Evolutionary conservation across 257 asterid genomes (phyloP).

Genomic region (Henckelia pumila): DNA sequence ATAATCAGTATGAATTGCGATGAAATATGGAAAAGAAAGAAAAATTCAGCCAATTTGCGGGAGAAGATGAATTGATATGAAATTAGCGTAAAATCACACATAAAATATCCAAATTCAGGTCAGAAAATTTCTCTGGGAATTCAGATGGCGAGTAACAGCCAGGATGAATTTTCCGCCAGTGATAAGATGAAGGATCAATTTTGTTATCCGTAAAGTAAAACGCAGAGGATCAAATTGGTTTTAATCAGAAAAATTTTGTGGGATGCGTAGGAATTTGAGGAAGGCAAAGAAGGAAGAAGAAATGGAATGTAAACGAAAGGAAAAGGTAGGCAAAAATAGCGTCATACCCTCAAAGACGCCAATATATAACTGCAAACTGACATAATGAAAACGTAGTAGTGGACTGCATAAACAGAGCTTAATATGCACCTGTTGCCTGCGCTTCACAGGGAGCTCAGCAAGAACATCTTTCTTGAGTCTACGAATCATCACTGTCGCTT

Average conservation of each 20-base stretch:
- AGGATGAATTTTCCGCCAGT: too few species aligned
- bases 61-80: too few species aligned
- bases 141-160: too few species aligned
- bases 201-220: too few species aligned
- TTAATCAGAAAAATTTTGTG: not conserved
- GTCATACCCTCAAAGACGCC: not conserved
- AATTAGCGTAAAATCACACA: too few species aligned
- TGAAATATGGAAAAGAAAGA: too few species aligned
- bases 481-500: slow-evolving; percentile 89
- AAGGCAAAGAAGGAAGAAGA: not conserved
- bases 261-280: not conserved
- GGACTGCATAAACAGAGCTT: slow-evolving; percentile 12
- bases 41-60: too few species aligned
- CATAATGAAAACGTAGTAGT: not conserved
- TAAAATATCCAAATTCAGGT: too few species aligned
- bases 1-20: too few species aligned
- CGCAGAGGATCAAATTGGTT: too few species aligned
- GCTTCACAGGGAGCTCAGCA: slow-evolving; percentile 83
- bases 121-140: too few species aligned
- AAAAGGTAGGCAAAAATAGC: not conserved
- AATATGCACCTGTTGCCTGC: slow-evolving; percentile 77
- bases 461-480: slow-evolving; percentile 97
- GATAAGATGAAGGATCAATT: too few species aligned
- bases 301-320: not conserved
- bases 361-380: not conserved